These are phyloP conservation scores for Taxillus chinensis DNA, from an alignment of 164 flowering plant genomes.

Conservation along the genomic window DNA sequence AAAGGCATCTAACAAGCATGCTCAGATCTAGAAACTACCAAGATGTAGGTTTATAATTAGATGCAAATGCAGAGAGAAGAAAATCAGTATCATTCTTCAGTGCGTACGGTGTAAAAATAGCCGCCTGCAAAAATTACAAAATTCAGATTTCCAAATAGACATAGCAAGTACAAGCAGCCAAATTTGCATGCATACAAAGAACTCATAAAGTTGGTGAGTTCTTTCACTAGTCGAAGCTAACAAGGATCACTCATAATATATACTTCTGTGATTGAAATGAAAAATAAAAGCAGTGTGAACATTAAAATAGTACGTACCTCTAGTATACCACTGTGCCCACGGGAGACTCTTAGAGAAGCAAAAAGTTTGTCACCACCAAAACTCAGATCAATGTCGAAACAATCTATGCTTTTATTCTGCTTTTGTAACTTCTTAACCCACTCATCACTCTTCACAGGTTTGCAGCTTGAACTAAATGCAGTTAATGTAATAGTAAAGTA, in stretches of 20 bases:
- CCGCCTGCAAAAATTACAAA: conserved; percentile 43
- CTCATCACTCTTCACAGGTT: conserved; percentile 74
- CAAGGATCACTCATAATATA: neutral
- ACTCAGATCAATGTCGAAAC: conserved; percentile 70
- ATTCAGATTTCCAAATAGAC: conserved; percentile 1
- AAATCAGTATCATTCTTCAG: conserved; percentile 62
- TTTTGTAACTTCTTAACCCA: conserved; percentile 73
- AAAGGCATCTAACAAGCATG: neutral
- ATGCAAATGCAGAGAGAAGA: conserved; percentile 35
- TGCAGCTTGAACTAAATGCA: conserved; percentile 46
- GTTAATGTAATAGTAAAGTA: conserved; percentile 58
- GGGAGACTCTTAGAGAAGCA: conserved; percentile 67
- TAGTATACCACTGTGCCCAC: conserved; percentile 61
- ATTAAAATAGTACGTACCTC: conserved; percentile 45
- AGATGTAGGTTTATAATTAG: conserved; percentile 43
- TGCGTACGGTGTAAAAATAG: conserved; percentile 55
- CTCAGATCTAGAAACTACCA: conserved; percentile 29
- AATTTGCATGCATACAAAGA: neutral
- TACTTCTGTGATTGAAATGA: neutral
- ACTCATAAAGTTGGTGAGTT: neutral
- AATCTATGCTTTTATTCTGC: conserved; percentile 34
- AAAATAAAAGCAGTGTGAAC: too few species aligned
- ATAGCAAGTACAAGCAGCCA: neutral
- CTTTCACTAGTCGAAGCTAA: neutral
- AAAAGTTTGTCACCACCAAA: conserved; percentile 69